A percentile compares a stretch with the other conserved stretches of the same genome.
These are phyloP conservation scores for Fusarium pseudonygamai DNA, from an alignment of 2,329 filamentous ascomycete species.

Conservation along the genomic window DNA sequence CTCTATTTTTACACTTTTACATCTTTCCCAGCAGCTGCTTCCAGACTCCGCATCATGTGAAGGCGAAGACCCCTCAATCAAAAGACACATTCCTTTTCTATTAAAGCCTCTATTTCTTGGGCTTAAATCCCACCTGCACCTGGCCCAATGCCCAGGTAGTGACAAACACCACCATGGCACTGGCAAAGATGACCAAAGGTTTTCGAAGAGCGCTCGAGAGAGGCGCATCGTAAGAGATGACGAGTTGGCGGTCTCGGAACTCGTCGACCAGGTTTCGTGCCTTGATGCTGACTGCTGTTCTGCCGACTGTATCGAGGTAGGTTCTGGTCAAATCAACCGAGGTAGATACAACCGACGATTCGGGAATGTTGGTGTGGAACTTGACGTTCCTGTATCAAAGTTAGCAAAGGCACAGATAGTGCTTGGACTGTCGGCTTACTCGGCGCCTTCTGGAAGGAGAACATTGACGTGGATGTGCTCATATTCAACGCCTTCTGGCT, in stretches of 20 bases:
- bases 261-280: slow-evolving; percentile 92
- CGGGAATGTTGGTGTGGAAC: slow-evolving; percentile 77
- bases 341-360: slow-evolving; percentile 66
- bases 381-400: slow-evolving; percentile 75
- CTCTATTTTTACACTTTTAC: slow-evolving; percentile 42
- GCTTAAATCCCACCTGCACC: slow-evolving; percentile 81
- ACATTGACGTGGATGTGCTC: slow-evolving; percentile 82
- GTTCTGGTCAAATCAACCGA: slow-evolving; percentile 76
- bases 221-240: slow-evolving; percentile 90
- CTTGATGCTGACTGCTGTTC: slow-evolving; percentile 82
- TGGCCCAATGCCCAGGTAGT: slow-evolving; percentile 79
- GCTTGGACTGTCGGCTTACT: slow-evolving; percentile 61
- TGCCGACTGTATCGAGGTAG: slow-evolving; percentile 92
- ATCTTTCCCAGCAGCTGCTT: slow-evolving; percentile 23
- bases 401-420: slow-evolving; percentile 35
- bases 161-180: slow-evolving; percentile 77
- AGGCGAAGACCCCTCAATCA: slow-evolving; percentile 6
- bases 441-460: slow-evolving; percentile 89
- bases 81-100: slow-evolving; percentile 20
- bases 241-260: slow-evolving; percentile 80
- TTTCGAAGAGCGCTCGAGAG: slow-evolving; percentile 81
- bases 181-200: slow-evolving; percentile 81
- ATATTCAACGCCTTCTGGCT: slow-evolving; percentile 86
- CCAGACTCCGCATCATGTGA: slow-evolving; percentile 10
- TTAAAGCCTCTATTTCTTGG: slow-evolving; percentile 49